Conservation (phyloP, 2,329 filamentous ascomycete species). For the Biscogniauxia sp. region DNA sequence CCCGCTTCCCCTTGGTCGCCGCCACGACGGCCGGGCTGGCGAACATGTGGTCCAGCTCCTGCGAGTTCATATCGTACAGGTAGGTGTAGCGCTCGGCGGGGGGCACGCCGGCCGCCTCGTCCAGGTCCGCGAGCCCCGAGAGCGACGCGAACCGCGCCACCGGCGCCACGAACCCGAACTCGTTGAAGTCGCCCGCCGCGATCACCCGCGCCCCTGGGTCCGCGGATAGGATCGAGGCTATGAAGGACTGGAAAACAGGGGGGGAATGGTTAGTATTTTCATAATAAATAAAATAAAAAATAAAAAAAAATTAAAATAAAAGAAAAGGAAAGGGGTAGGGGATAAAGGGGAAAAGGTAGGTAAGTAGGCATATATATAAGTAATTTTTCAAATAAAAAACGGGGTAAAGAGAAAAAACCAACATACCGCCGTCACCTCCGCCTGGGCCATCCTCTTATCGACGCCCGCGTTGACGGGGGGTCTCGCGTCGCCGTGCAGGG, state of each 20-base stretch:
- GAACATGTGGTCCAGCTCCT: slow-evolving; percentile 70
- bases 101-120: slow-evolving; percentile 54
- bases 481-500: slow-evolving; percentile 62
- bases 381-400: no score
- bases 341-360: not conserved
- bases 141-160: slow-evolving; percentile 51
- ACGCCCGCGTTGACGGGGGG: slow-evolving; percentile 66
- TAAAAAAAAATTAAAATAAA: no score
- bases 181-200: slow-evolving; percentile 68
- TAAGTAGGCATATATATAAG: no score
- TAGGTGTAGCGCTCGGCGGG: slow-evolving; percentile 67
- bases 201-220: slow-evolving; percentile 59
- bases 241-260: slow-evolving; percentile 43
- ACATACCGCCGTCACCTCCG: slow-evolving; percentile 54
- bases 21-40: slow-evolving; percentile 53
- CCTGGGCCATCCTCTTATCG: slow-evolving; percentile 54
- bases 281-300: no score
- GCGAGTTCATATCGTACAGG: slow-evolving; percentile 65
- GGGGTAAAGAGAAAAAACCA: slow-evolving; percentile 16
- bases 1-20: slow-evolving; percentile 35
- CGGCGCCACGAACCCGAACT: slow-evolving; percentile 63
- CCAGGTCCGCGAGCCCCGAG: slow-evolving; percentile 59
- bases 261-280: no score
- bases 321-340: not conserved
- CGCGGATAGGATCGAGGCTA: slow-evolving; percentile 53